A percentile compares a stretch with the other conserved stretches of the same genome.
Conservation (phyloP, 352 stramenopile species). For the Saprolegnia diclina region DNA sequence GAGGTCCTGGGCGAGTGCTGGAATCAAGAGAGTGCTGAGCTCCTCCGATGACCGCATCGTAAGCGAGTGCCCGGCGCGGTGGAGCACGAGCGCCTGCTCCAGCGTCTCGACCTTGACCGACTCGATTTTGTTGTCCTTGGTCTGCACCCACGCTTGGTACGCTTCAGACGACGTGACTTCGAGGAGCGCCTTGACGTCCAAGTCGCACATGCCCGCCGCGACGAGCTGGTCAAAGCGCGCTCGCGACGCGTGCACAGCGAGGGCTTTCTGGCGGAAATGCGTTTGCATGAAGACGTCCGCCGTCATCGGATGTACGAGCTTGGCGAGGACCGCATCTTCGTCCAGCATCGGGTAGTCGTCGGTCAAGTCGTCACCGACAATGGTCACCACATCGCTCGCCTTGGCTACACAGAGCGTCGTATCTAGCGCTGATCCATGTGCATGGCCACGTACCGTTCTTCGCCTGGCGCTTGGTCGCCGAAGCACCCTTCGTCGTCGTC, state of each 20-base stretch:
- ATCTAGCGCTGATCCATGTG: no score
- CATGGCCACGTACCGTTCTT: no score
- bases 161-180: conserved; percentile 22
- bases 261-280: conserved; percentile 23
- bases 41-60: conserved; percentile 61
- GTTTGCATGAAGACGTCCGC: neutral
- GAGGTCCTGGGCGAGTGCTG: conserved; percentile 39
- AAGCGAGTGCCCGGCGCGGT: conserved; percentile 40
- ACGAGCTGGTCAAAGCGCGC: conserved; percentile 14
- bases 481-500: no score
- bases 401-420: neutral
- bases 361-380: neutral
- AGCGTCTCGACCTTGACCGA: conserved; percentile 29
- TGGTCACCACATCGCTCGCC: neutral
- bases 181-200: conserved; percentile 26
- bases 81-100: conserved; percentile 19
- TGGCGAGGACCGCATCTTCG: conserved; percentile 6
- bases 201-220: conserved; percentile 15
- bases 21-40: conserved; percentile 51
- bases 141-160: conserved; percentile 29
- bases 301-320: conserved; percentile 11
- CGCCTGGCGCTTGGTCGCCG: no score
- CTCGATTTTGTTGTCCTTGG: conserved; percentile 8
- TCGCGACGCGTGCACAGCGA: conserved; percentile 7
- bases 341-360: conserved; percentile 12